Evolutionary conservation across 148 eudicot genomes (phyloP), one percentile per base, ranked within the genome.

Genomic region (Dysphania ambrosioides): DNA sequence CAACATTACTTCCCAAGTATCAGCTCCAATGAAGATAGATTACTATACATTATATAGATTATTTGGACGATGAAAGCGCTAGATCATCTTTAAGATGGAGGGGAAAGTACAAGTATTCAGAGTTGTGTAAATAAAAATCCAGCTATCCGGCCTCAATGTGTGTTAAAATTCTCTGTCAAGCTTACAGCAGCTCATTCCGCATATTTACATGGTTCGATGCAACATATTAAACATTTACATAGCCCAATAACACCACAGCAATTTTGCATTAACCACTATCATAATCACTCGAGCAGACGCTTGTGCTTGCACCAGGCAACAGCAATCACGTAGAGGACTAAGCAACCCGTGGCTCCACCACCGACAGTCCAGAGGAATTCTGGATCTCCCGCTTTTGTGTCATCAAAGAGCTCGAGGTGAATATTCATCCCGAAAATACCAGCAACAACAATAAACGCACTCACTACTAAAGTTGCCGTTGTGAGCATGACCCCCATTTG

Each of bases 401-500:
- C 34, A 2, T 86, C 62, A 49, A 92, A 95, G 40, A 92, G 80
- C 1, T 87, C 92, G 24, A 95, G 90, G 34, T 42, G 74, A 42
- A 95, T 92, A 70, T 95, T 95, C 96, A 95, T 95, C 16, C 97
- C 97, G 31, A 95, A 90, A 67, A 89, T 67, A 23, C 99, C 97
- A 32, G 90, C 94, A 68, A 95, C 99, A 3, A 95, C 97, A 31
- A 95, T 87, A 69, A 89, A 92, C 21, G 94, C 97, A 72, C 93
- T 95, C 66, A 90, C 89, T 74, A 95, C 88, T 21, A 95, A 79
- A 29, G 97, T 92, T 66, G 99, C 97, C 7, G 97, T 92, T 19
- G 94, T 87, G 35, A 95, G 82, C 97, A 95, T 95, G 19, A 95
- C 97, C 32, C 99, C 97, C 99, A 95, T 95, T 76, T 92, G 97